phyloP scores from a whole-genome alignment of 2,329 filamentous ascomycete species.

The Macrophomina phaseolina region DNA sequence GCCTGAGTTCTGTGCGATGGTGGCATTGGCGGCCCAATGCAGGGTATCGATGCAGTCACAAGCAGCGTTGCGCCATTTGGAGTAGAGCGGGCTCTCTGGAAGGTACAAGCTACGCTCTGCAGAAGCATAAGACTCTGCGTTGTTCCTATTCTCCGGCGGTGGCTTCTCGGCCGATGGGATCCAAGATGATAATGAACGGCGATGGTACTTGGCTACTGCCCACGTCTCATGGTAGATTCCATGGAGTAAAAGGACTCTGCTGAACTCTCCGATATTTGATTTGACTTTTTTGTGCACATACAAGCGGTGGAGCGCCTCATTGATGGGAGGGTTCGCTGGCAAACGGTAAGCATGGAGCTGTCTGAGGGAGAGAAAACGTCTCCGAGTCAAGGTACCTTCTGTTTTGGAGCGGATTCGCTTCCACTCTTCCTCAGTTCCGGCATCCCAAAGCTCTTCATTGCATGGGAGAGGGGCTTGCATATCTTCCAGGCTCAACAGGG shows the following conservation, averaged over 20 bases:
- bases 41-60: slow-evolving; percentile 61
- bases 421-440: slow-evolving; percentile 34
- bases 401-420: slow-evolving; percentile 11
- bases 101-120: slow-evolving; percentile 47
- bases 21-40: slow-evolving; percentile 63
- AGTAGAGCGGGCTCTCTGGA: slow-evolving; percentile 54
- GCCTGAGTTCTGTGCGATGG: slow-evolving; percentile 55
- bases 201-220: slow-evolving; percentile 56
- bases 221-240: slow-evolving; percentile 57
- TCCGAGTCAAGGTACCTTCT: not conserved
- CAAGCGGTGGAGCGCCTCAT: slow-evolving; percentile 51
- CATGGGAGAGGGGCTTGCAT: slow-evolving; percentile 10
- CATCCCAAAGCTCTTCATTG: slow-evolving; percentile 36
- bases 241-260: slow-evolving; percentile 56
- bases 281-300: slow-evolving; percentile 57
- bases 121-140: slow-evolving; percentile 17
- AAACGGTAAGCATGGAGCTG: not conserved
- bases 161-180: slow-evolving; percentile 33
- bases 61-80: slow-evolving; percentile 55
- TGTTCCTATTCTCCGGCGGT: slow-evolving; percentile 31
- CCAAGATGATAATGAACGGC: slow-evolving; percentile 51
- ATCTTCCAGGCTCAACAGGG: slow-evolving; percentile 15
- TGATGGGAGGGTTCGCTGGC: slow-evolving; percentile 40
- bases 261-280: slow-evolving; percentile 54
- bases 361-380: not conserved